Conservation (phyloP, 208 protist species). For the Leishmania lainsoni region DNA sequence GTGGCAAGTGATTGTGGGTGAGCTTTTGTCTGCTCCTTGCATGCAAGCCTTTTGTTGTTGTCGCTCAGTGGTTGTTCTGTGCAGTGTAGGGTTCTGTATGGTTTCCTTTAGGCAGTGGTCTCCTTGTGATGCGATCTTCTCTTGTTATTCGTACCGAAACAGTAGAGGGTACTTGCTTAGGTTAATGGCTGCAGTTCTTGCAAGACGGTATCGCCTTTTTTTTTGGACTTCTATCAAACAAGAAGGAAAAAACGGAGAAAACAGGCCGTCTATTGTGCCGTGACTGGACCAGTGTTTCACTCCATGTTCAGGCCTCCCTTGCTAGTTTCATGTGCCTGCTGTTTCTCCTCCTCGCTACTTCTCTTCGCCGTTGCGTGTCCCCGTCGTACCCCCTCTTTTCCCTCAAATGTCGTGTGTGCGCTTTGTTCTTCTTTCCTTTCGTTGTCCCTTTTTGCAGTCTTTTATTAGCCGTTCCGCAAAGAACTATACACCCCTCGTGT, state of each 20-base stretch:
- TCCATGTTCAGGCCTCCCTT: not conserved
- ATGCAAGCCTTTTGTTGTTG: not conserved
- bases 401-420: too few species aligned
- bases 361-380: not conserved
- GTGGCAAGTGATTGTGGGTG: not conserved
- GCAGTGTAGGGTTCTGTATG: not conserved
- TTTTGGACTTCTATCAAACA: not conserved
- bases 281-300: not conserved
- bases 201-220: not conserved
- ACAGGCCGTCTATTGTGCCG: not conserved
- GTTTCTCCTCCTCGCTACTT: not conserved
- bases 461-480: not conserved
- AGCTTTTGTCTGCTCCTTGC: not conserved
- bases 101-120: not conserved
- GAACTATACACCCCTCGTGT: too few species aligned
- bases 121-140: not conserved
- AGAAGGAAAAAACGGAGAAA: not conserved
- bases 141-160: not conserved
- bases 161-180: not conserved
- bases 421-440: not conserved
- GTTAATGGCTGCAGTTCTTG: not conserved
- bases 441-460: not conserved
- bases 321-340: not conserved
- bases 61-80: not conserved
- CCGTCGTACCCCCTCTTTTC: not conserved